Evolutionary conservation across 148 eudicot species (phyloP).

Genomic region (Fagopyrum esculentum): DNA sequence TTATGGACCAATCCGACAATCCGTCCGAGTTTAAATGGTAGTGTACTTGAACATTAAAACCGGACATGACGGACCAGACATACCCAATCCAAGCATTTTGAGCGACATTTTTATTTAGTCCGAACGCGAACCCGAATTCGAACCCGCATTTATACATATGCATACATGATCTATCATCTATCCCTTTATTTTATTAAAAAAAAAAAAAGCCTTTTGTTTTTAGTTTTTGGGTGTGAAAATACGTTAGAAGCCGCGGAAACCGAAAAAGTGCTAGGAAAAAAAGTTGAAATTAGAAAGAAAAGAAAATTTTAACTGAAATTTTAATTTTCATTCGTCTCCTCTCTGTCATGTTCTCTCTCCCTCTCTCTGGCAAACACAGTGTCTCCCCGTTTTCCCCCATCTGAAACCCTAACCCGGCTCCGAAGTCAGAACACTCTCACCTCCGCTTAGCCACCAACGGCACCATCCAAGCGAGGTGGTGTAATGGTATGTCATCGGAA

Average conservation of each 20-base stretch:
- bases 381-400: not conserved
- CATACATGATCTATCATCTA: no score
- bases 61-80: no score
- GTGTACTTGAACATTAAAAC: no score
- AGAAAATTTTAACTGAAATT: constrained; percentile 1
- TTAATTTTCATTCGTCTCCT: not conserved
- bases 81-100: no score
- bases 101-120: no score
- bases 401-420: constrained; percentile 6
- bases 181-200: not conserved
- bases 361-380: not conserved
- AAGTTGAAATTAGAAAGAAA: not conserved
- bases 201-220: not conserved
- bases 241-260: not conserved
- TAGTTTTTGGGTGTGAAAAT: no score
- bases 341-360: constrained; percentile 6
- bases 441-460: constrained; percentile 4
- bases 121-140: no score
- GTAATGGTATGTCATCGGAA: not conserved
- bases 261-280: constrained; percentile 6
- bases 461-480: constrained; percentile 5
- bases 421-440: not conserved
- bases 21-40: no score
- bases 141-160: no score
- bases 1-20: no score